Base-by-base conservation (phyloP, 2,329 filamentous ascomycete species). In the Proliferodiscus dingleyae region DNA sequence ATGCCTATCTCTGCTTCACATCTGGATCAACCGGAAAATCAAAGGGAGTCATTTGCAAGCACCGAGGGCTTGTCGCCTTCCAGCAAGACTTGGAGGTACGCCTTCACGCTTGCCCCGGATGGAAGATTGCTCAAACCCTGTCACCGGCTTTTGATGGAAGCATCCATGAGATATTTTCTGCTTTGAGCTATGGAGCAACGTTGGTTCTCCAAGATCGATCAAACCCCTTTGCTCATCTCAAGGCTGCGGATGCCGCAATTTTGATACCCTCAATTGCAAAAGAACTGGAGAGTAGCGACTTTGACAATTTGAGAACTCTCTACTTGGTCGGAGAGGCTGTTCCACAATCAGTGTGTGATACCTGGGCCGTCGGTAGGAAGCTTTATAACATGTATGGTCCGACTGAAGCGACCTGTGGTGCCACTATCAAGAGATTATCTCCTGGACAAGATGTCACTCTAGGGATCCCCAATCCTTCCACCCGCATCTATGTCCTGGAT, bases 331-430 rank as follows among this genome's bases (percentile, higher is more conserved):
- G 68, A 0, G 68, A 71, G 49, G 44, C 59, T 0, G 62, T 71
- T 3, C 56, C 64, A 1, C 64, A 68, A 49, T 30, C 37, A 4
- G 48, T 66, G 2, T 53, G 43, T 23, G 64, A 70, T 38, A 40
- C 5, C 1, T 71, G 69, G 69, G 49, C 61, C 2, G 16, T 30
- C 5, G 37, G 37, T n/a, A 59, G 48, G 21, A 29, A 21, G 2
- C 19, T 69, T 1, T 70, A 64, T 54, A 73, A 73, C 49, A 65
- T 66, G 61, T 73, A 72, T 43, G 70, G 70, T 0, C 71, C 71
- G 4, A 69, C 67, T 0, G 70, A 71, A 50, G 62, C 50, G 2
- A 71, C 67, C 1, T 64, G 63, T 40, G 66, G 64, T 5, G 63
- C 64, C 0, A 68, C 64, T 1, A 65, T 68, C 28, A 60, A 65